Conservation (phyloP, 495 filamentous ascomycete species). For the Pyronema domesticum region DNA sequence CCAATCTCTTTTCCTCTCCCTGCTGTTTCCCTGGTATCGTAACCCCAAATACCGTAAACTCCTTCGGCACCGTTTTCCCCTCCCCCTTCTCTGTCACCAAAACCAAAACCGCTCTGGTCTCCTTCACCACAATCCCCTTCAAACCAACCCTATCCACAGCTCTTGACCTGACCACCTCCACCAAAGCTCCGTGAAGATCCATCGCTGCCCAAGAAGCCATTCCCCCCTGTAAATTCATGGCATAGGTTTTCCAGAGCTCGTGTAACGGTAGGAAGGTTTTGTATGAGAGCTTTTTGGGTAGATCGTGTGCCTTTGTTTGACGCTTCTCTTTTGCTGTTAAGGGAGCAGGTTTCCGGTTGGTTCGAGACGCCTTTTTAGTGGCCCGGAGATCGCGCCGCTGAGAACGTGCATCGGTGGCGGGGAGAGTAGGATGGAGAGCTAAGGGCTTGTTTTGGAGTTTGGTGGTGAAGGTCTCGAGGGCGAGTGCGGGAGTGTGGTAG, state of each 20-base stretch:
- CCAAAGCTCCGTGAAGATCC: constrained; percentile 74
- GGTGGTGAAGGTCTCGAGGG: constrained; percentile 53
- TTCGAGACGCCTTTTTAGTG: constrained; percentile 35
- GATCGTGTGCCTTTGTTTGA: constrained; percentile 47
- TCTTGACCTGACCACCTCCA: constrained; percentile 65
- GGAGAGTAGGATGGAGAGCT: constrained; percentile 43
- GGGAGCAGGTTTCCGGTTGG: constrained; percentile 43
- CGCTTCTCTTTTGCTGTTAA: constrained; percentile 70
- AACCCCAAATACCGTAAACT: constrained; percentile 70
- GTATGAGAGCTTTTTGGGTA: constrained; percentile 54
- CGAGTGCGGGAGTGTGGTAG: constrained; percentile 53
- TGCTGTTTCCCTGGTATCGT: constrained; percentile 31
- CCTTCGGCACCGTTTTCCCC: constrained; percentile 66
- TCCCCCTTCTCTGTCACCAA: constrained; percentile 48
- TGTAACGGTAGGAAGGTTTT: constrained; percentile 59
- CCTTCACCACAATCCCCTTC: constrained; percentile 70
- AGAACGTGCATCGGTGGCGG: constrained; percentile 38
- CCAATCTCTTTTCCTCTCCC: constrained; percentile 46
- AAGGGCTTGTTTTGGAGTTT: constrained; percentile 72
- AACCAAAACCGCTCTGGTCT: constrained; percentile 73
- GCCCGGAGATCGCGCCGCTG: constrained; percentile 31
- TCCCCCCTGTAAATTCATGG: constrained; percentile 39
- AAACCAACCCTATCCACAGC: constrained; percentile 70
- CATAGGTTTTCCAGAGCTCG: constrained; percentile 64
- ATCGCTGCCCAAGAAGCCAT: constrained; percentile 27